Conservation (phyloP, 2,329 filamentous ascomycete genomes). For the Thielaviopsis cerberus region DNA sequence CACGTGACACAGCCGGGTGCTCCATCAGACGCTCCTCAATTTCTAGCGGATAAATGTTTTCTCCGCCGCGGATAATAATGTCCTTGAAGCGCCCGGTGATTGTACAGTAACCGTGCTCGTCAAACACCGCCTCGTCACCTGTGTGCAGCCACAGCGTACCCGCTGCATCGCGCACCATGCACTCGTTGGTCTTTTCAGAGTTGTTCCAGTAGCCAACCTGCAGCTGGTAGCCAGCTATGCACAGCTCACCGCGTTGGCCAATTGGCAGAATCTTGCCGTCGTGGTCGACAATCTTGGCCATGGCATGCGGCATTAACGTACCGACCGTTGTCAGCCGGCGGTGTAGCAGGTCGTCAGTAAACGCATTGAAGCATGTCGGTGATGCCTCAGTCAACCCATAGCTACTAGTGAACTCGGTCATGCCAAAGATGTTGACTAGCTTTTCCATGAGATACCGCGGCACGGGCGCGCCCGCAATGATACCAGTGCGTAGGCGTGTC, state of each 20-base stretch:
- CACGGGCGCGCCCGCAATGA: conserved; percentile 62
- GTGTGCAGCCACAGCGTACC: conserved; percentile 45
- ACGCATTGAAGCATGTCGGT: conserved; percentile 65
- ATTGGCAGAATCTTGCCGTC: conserved; percentile 47
- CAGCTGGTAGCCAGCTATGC: conserved; percentile 60
- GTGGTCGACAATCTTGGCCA: conserved; percentile 59
- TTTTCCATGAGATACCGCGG: conserved; percentile 57
- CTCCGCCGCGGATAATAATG: conserved; percentile 58
- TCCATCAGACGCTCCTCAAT: conserved; percentile 54
- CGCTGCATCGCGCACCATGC: conserved; percentile 33
- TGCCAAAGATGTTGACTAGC: conserved; percentile 51
- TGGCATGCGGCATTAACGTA: conserved; percentile 54
- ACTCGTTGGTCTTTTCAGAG: conserved; percentile 50
- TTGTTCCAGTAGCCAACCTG: conserved; percentile 53
- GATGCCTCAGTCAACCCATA: conserved; percentile 62
- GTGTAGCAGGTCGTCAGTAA: conserved; percentile 51
- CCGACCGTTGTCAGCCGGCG: conserved; percentile 54
- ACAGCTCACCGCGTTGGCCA: conserved; percentile 53
- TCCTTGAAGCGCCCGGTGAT: conserved; percentile 66
- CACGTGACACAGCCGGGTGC: conserved; percentile 42
- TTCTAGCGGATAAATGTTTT: conserved; percentile 57
- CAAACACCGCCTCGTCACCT: conserved; percentile 50
- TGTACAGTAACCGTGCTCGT: conserved; percentile 48
- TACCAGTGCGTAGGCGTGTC: conserved; percentile 49
- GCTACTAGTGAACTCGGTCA: conserved; percentile 54